Evolutionary conservation across 768 basidiomycete genomes (phyloP).

Genomic region (Psilocybe azurescens): DNA sequence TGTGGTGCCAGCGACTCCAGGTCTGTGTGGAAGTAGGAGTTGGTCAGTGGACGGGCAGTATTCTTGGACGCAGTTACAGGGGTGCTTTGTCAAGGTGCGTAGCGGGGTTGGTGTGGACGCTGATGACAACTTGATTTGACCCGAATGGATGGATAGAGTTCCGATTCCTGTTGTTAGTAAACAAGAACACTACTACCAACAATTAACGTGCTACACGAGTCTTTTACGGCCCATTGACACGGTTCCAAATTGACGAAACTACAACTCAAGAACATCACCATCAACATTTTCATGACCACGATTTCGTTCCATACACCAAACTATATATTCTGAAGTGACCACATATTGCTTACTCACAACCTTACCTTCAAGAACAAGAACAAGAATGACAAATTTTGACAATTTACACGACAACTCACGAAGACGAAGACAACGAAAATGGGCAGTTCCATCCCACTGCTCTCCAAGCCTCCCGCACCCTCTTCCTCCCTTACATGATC

Average conservation of each 20-base stretch:
- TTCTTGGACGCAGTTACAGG: neutral
- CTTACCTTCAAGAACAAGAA: too few species aligned
- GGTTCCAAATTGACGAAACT: too few species aligned
- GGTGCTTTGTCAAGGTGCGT: slow-evolving; percentile 1
- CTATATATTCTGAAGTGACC: neutral
- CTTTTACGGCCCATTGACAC: too few species aligned
- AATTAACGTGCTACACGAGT: slow-evolving; percentile 1
- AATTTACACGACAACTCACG: too few species aligned
- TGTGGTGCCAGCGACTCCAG: neutral
- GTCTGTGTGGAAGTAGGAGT: neutral
- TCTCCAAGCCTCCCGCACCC: too few species aligned
- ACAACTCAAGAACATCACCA: neutral
- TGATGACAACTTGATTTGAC: neutral
- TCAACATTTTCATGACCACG: neutral
- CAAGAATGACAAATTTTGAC: too few species aligned
- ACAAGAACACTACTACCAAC: neutral
- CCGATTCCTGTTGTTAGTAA: neutral
- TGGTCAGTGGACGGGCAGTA: neutral
- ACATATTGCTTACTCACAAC: too few species aligned
- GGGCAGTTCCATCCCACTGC: too few species aligned
- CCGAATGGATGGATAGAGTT: neutral
- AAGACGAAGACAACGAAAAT: too few species aligned
- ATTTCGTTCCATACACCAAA: too few species aligned
- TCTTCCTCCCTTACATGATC: too few species aligned
- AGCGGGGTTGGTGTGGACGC: neutral